Evolutionary conservation across 1,284 basidiomycete species (phyloP), one percentile per base, ranked within the genome.

Genomic region (Puccinia brachypodii): DNA sequence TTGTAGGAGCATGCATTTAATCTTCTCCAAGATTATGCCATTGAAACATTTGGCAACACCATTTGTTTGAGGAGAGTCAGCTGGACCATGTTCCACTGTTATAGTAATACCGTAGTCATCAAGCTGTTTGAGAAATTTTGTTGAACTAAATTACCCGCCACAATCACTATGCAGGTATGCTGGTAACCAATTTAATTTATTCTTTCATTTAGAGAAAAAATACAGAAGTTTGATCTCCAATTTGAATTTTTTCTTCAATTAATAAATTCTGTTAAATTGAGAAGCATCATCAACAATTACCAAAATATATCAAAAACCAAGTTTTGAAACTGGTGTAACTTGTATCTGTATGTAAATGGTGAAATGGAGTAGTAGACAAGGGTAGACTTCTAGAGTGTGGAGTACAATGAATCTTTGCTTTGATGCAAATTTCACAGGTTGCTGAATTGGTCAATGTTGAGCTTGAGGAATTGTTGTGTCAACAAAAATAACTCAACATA

Each of bases 51-150:
- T 36, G 14, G 50, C 44, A 2, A 73, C 22, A 38, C 71, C 71
- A 31, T 73, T 73, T 53, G 71, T 56, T 58, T 73, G 71, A n/a
- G 71, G 71, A 56, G 3, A 28, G 38, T 73, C 31, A 2, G 71
- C 71, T 22, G 71, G 71, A n/a, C 44, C 71, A 11, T 25, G 44
- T 14, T 73, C 50, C n/a, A 73, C 16, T 1, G 19, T 19, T 11
- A 58, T n/a, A n/a, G n/a, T n/a, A n/a, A n/a, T 47, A 7, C 71
- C 71, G 3, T n/a, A 16, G 9, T 42, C 38, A 42, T n/a, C 3
- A 2, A 68, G 19, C 25, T 22, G 2, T 11, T 28, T 16, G 16
- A 72, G 40, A 19, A 73, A 73, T 28, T 14, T 36, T 2, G 28
- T 73, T 11, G 50, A 56, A 16, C 44, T 56, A 19, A 73, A 73